Evolutionary conservation across 352 stramenopile species (phyloP), one percentile per base, ranked within the genome.

Genomic region (Phytophthora niederhauseri): DNA sequence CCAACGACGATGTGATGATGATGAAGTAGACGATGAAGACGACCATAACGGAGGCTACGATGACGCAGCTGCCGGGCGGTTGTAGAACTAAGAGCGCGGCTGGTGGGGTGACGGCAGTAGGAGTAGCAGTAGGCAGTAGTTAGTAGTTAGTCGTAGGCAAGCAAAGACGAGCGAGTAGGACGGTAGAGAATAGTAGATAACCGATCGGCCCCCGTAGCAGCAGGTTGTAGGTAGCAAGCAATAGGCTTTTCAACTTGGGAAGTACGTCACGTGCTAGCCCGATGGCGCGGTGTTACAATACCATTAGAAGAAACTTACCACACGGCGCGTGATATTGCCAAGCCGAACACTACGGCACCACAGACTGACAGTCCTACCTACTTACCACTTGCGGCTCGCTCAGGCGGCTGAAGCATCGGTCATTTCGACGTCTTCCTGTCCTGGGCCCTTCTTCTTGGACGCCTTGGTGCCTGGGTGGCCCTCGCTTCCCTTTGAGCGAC

Each of bases 91-190:
- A 53, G 50, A 75, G 58, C 61, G 50, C 69, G 48, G 64, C 28
- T 51, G 48, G 46, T 66, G 46, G 68, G 68, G 78, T 77, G 67
- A 71, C 60, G 64, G 26, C 41, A 68, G 61, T 73, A 80, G 76
- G 69, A 82, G 70, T 78, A 87, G 72, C 48, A 84, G 73, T 78
- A 84, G 72, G 55, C 68, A 72, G 67, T 67, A 81, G 64, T 64
- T 73, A 78, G 61, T 64, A 77, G 76, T 78, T 70, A 76, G 64
- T 72, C 65, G 66, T 73, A 80, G 64, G 34, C 34, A 36, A 14
- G 61, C 65, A 48, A 43, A 69, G 48, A 70, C 19, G 57, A 72
- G 57, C 46, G 60, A 70, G 68, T 71, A 80, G 69, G 62, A 70
- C 24, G 49, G 68, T 75, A 80, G 69, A 77, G 64, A 70, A 70